These are phyloP conservation scores for Taiozyma sp. DNA, from an alignment of 1,139 yeast species.

Conservation along the genomic window DNA sequence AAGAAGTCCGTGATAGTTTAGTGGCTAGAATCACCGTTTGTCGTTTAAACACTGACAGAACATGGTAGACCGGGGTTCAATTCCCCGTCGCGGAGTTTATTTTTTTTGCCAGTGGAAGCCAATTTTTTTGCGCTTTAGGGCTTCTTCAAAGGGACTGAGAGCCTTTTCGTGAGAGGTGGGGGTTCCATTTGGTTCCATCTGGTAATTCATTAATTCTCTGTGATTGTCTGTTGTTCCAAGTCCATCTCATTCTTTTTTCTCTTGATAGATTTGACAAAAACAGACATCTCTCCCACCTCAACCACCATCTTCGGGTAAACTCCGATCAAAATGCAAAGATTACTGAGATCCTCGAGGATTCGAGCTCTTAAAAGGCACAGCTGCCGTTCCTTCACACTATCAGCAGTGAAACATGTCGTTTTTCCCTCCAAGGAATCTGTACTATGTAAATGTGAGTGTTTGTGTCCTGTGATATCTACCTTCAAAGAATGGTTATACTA, in stretches of 20 bases:
- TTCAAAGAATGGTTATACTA: neutral
- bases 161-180: no score
- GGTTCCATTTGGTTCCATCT: no score
- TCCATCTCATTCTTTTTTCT: no score
- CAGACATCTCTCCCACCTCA: neutral
- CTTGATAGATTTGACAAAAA: neutral
- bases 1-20: constrained; percentile 22
- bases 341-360: neutral
- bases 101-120: constrained; percentile 2
- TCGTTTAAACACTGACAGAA: constrained; percentile 26
- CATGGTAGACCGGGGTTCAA: constrained; percentile 68
- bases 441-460: neutral
- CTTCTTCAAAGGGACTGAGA: no score
- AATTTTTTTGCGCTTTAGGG: no score
- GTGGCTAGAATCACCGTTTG: constrained; percentile 25
- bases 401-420: neutral
- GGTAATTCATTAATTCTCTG: no score
- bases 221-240: no score
- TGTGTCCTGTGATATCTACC: neutral
- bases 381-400: neutral
- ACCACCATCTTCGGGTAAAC: neutral
- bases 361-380: neutral
- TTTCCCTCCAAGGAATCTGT: neutral
- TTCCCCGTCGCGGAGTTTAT: constrained; percentile 58
- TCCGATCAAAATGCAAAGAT: neutral